phyloP scores from a whole-genome alignment of 2,329 filamentous ascomycete genomes.

The Blumeria hordei region DNA sequence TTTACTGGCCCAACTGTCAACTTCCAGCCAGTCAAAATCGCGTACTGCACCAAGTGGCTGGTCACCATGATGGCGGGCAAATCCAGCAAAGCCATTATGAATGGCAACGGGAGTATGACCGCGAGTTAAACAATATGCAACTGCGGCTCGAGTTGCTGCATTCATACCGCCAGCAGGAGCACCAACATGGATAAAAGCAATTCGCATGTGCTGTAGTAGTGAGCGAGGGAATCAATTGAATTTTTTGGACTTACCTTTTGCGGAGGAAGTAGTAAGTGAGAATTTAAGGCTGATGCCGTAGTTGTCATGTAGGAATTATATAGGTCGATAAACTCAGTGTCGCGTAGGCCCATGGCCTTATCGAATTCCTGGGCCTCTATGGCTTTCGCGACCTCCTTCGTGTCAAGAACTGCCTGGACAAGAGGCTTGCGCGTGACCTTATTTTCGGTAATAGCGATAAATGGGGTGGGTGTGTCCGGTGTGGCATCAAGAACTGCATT shows the following conservation, averaged over 20 bases:
- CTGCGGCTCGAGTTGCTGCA: constrained; percentile 75
- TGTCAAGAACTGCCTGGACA: constrained; percentile 69
- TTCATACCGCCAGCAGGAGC: constrained; percentile 97
- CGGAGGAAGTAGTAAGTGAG: constrained; percentile 37
- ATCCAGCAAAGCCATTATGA: constrained; percentile 88
- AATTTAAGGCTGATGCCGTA: constrained; percentile 53
- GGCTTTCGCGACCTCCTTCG: constrained; percentile 58
- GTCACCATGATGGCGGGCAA: constrained; percentile 75
- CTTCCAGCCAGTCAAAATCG: constrained; percentile 75
- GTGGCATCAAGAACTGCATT: constrained; percentile 75
- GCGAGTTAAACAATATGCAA: constrained; percentile 73
- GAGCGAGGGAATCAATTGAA: not conserved
- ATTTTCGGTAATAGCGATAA: constrained; percentile 94
- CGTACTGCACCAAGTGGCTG: constrained; percentile 62
- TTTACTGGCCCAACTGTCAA: constrained; percentile 85
- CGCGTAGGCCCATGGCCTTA: constrained; percentile 64
- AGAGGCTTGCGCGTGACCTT: constrained; percentile 82
- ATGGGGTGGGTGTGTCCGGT: constrained; percentile 71
- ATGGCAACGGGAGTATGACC: constrained; percentile 88
- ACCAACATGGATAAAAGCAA: constrained; percentile 91
- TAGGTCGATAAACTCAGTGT: constrained; percentile 85
- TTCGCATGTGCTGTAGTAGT: constrained; percentile 46
- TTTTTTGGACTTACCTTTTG: constrained; percentile 34
- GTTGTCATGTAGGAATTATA: constrained; percentile 80
- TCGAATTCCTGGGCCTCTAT: constrained; percentile 74